Percentiles rank a stretch among this genome's conserved stretches.
These are phyloP conservation scores for Bolboschoenus planiculmis DNA, from an alignment of 176 grass and related monocot species.

Conservation along the genomic window DNA sequence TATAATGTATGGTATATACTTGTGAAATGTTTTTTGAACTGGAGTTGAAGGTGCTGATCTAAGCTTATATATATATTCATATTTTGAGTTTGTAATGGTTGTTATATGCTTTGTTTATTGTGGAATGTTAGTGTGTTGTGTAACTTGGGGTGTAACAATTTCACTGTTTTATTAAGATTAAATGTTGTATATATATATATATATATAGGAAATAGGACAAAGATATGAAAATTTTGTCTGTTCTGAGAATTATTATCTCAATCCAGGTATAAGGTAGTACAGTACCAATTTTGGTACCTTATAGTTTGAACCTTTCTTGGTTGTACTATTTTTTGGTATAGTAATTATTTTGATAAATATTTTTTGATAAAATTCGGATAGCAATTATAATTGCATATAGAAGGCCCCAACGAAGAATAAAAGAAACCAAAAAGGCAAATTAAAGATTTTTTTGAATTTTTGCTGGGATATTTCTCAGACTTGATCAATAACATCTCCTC, in stretches of 20 bases:
- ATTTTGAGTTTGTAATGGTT: conserved; percentile 18
- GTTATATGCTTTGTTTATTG: conserved; percentile 5
- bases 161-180: conserved; percentile 11
- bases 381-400: not conserved
- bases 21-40: conserved; percentile 7
- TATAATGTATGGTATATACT: conserved; percentile 7
- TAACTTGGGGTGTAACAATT: not conserved
- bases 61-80: not conserved
- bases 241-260: not conserved
- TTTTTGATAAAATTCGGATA: not conserved
- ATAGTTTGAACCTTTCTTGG: not conserved
- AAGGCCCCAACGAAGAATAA: not conserved
- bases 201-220: not conserved
- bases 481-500: not conserved
- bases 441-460: too few species aligned
- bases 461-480: too few species aligned
- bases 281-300: not conserved
- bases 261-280: not conserved
- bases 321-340: not conserved
- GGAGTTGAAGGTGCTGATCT: conserved; percentile 7
- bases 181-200: not conserved
- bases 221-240: conserved; percentile 2
- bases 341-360: not conserved
- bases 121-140: conserved; percentile 26
- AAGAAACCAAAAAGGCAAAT: not conserved